Conservation (phyloP, 805 yeast species). For the Candida ascalaphidarum region DNA sequence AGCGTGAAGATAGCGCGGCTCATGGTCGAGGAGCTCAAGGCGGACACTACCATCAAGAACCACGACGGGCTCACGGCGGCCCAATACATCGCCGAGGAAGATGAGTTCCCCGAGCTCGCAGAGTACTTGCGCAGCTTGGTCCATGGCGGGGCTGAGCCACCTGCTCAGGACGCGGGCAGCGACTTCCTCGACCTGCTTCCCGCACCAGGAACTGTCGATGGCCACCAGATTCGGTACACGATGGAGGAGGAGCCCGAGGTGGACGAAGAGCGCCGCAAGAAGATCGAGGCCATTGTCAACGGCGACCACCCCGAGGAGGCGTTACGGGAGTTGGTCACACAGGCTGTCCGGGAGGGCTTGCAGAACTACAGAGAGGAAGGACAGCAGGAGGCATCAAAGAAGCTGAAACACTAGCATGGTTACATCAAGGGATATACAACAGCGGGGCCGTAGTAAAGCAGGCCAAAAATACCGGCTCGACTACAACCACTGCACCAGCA, state of each 20-base stretch:
- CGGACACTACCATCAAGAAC: conserved; percentile 57
- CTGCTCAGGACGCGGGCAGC: conserved; percentile 7
- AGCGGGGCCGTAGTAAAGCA: no score
- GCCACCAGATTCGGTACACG: conserved; percentile 50
- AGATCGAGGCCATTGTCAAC: conserved; percentile 61
- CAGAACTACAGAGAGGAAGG: conserved; percentile 14
- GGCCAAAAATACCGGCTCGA: no score
- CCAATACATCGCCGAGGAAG: conserved; percentile 74
- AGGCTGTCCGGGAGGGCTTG: conserved; percentile 55
- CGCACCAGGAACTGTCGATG: conserved; percentile 29
- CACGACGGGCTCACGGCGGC: conserved; percentile 68
- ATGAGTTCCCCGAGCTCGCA: conserved; percentile 73
- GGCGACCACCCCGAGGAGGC: conserved; percentile 80
- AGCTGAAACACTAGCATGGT: no score
- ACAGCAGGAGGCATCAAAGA: conserved; percentile 13
- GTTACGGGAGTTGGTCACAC: conserved; percentile 56
- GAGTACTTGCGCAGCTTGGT: conserved; percentile 45
- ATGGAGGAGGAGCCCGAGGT: conserved; percentile 38
- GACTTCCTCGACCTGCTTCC: conserved; percentile 19
- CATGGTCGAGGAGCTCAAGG: conserved; percentile 60
- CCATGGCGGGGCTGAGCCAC: conserved; percentile 10
- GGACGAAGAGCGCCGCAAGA: conserved; percentile 45
- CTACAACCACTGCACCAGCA: no score
- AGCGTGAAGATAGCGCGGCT: conserved; percentile 54
- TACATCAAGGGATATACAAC: no score